Evolutionary conservation across 345 rosid genomes (phyloP), one percentile per base, ranked within the genome.

Genomic region (Brassica nigra): DNA sequence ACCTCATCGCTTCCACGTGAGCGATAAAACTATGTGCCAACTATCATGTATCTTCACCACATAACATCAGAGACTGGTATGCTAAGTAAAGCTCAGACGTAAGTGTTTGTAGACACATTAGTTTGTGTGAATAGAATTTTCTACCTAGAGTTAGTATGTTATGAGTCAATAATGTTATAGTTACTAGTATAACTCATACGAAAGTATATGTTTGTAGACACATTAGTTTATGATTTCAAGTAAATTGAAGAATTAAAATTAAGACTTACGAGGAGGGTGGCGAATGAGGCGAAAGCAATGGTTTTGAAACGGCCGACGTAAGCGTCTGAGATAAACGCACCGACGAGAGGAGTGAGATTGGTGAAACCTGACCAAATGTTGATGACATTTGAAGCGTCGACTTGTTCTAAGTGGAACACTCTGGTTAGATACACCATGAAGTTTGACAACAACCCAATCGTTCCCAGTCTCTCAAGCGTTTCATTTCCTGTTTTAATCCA

Each of bases 391-490:
- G 86, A 84, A 39, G 87, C 84, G 20, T 72, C 80, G 42, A 83
- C 93, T 76, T 86, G 93, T 58, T 86, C 86, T 83, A 90, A 62
- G 77, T 89, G 88, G 73, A 83, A 90, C 76, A 80, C 83, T 31
- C 59, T 85, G n/a, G 86, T 70, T 64, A 91, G 78, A 82, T 93
- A 93, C 70, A 91, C 89, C 78, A 87, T 84, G 59, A 93, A 79
- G 74, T 89, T 91, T 42, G 89, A 82, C 55, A 85, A 57, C 65
- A 93, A 49, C 11, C 97, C 87, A 70, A 85, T 82, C 1, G 95
- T 78, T 10, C 92, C 98, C 27, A 90, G 64, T 80, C 93, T 89
- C 90, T 91, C 98, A 36, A 93, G 83, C 10, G 93, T 87, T 71
- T 88, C 92, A 77, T 93, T 93, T 62, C 88, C 97, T 91, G 74